Conservation (phyloP, 768 basidiomycete genomes). For the Termitomyces sp. region DNA sequence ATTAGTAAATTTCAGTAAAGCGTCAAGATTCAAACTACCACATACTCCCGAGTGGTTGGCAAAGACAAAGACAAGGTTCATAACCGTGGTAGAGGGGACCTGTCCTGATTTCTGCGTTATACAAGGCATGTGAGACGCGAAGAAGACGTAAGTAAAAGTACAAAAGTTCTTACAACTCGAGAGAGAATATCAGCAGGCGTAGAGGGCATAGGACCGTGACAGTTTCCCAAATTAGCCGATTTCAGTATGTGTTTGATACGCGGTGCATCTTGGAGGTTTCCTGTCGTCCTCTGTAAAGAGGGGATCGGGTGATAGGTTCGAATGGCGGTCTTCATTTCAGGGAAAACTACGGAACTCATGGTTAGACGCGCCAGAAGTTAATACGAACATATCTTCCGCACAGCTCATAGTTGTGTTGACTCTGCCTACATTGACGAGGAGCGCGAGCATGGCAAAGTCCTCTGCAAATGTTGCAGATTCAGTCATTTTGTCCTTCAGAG, state of each 20-base stretch:
- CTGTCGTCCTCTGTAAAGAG: slow-evolving; percentile 59
- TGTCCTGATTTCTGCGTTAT: slow-evolving; percentile 34
- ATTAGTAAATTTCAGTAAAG: slow-evolving; percentile 25
- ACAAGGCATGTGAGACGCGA: background rate
- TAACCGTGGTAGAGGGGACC: slow-evolving; percentile 64
- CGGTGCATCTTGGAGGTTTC: slow-evolving; percentile 74
- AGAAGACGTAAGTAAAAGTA: background rate
- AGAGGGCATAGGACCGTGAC: slow-evolving; percentile 40
- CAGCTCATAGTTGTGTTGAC: slow-evolving; percentile 84
- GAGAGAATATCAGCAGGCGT: slow-evolving; percentile 54
- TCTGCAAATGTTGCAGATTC: slow-evolving; percentile 53
- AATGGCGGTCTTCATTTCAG: slow-evolving; percentile 87
- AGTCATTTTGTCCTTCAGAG: slow-evolving; percentile 67
- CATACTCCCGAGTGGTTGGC: slow-evolving; percentile 53
- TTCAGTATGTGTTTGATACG: slow-evolving; percentile 75
- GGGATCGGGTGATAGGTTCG: slow-evolving; percentile 91
- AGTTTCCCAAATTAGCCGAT: slow-evolving; percentile 44
- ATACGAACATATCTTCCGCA: slow-evolving; percentile 29
- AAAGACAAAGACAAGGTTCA: slow-evolving; percentile 67
- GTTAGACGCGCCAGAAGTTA: slow-evolving; percentile 5
- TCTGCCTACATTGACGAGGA: slow-evolving; percentile 74
- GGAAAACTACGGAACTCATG: slow-evolving; percentile 48
- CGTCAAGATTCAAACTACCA: slow-evolving; percentile 15
- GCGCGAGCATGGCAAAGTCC: slow-evolving; percentile 70
- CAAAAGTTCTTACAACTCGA: slow-evolving; percentile 38